Percentiles rank a stretch among this genome's conserved stretches.
phyloP scores from a whole-genome alignment of 306 rosid species.

The Fragaria ananassa region DNA sequence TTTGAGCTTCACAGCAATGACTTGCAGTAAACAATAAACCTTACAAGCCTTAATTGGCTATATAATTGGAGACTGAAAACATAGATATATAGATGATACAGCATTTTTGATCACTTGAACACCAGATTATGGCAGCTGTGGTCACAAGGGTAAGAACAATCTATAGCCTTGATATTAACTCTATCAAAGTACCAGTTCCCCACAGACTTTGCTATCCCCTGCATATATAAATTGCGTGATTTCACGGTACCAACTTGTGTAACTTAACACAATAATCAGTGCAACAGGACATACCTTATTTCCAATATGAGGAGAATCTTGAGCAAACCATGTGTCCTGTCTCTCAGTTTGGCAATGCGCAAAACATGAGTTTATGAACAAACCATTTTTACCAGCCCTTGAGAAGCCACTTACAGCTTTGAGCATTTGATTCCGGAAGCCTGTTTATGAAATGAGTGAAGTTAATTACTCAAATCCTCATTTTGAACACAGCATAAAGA shows the following conservation, averaged over 20 bases:
- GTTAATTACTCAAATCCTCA: neutral
- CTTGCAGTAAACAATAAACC: neutral
- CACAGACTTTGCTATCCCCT: conserved; percentile 82
- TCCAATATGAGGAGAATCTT: conserved; percentile 57
- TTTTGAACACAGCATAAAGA: conserved; percentile 1
- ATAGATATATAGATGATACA: neutral
- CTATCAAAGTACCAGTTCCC: conserved; percentile 89
- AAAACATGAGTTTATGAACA: conserved; percentile 81
- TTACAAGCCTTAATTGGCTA: neutral
- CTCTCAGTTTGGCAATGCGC: conserved; percentile 93
- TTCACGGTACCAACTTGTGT: neutral
- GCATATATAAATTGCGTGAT: conserved; percentile 23
- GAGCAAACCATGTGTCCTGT: conserved; percentile 87
- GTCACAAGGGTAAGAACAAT: conserved; percentile 90
- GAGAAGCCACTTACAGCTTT: conserved; percentile 56
- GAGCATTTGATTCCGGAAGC: conserved; percentile 80
- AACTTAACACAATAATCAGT: neutral
- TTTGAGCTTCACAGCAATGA: conserved; percentile 31
- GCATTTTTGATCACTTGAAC: neutral
- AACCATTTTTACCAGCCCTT: conserved; percentile 53
- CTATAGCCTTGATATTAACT: conserved; percentile 50
- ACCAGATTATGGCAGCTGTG: conserved; percentile 75
- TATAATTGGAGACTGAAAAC: neutral
- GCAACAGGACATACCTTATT: conserved; percentile 52
- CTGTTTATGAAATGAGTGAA: conserved; percentile 30